Evolutionary conservation across 176 grass and related monocot genomes (phyloP).

Genomic region (Triticum aestivum): DNA sequence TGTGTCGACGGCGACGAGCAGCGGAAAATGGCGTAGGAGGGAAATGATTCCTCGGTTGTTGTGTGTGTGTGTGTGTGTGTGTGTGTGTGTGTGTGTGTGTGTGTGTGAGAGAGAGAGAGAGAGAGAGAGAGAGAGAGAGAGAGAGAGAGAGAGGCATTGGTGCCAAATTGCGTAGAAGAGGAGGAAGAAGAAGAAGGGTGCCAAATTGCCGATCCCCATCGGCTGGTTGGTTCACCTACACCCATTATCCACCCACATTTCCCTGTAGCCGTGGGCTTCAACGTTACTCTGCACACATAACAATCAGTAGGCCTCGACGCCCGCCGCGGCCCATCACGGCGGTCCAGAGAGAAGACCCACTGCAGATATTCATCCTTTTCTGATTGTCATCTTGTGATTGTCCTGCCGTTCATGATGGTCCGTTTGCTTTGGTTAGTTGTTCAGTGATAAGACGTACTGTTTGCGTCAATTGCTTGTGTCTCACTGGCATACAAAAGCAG

Average conservation of each 20-base stretch:
- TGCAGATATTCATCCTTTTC: background rate
- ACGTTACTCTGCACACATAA: background rate
- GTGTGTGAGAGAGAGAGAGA: too few species aligned
- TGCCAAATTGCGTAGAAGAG: background rate
- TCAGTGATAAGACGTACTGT: background rate
- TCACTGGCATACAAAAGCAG: background rate
- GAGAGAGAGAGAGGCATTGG: conserved; percentile 50
- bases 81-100: too few species aligned
- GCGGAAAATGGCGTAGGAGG: conserved; percentile 25
- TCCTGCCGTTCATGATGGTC: background rate
- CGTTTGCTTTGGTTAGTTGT: background rate
- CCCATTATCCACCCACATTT: conserved; percentile 28
- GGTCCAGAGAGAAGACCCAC: background rate
- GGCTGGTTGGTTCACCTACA: conserved; percentile 73
- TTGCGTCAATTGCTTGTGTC: background rate
- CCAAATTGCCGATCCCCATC: conserved; percentile 1
- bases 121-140: conserved; percentile 23
- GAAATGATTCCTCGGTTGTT: conserved; percentile 48
- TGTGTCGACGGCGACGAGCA: background rate
- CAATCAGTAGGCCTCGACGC: too few species aligned
- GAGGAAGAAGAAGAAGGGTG: conserved; percentile 2
- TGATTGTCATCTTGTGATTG: background rate
- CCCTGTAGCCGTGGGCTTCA: background rate
- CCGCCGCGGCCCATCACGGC: background rate
- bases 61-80: too few species aligned